phyloP scores from a whole-genome alignment of 495 filamentous ascomycete species.

The Penicillium soppii region DNA sequence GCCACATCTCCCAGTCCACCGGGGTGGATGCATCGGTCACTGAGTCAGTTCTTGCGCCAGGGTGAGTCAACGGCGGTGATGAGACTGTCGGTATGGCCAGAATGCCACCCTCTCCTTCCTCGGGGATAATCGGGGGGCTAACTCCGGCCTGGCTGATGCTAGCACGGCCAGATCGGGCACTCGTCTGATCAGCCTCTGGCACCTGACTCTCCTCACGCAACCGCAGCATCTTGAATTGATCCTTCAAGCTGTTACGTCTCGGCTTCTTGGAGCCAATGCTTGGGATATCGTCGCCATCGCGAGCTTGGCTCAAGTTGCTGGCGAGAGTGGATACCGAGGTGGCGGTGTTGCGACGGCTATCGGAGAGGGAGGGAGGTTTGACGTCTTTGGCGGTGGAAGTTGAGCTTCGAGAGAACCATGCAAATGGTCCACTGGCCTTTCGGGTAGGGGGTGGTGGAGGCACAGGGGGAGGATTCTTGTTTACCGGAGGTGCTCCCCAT shows the following conservation, averaged over 20 bases:
- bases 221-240: conserved; percentile 81
- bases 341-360: conserved; percentile 65
- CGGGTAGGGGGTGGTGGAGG: conserved; percentile 50
- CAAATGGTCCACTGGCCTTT: conserved; percentile 78
- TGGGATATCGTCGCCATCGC: conserved; percentile 57
- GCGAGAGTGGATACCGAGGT: conserved; percentile 71
- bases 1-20: conserved; percentile 98
- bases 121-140: conserved; percentile 54
- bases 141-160: conserved; percentile 51
- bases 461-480: conserved; percentile 39
- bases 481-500: conserved; percentile 45
- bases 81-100: conserved; percentile 19
- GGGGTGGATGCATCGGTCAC: conserved; percentile 59
- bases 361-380: conserved; percentile 47
- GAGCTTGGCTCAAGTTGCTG: conserved; percentile 71
- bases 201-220: conserved; percentile 76
- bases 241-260: conserved; percentile 69
- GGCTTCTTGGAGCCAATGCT: conserved; percentile 45
- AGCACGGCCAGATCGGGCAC: conserved; percentile 37
- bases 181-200: conserved; percentile 36
- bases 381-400: conserved; percentile 56
- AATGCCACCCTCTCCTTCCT: conserved; percentile 51
- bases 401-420: conserved; percentile 79
- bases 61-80: conserved; percentile 47
- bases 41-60: conserved; percentile 69